Conservation (phyloP, 768 basidiomycete species). For the Cystobasidium onofrii region DNA sequence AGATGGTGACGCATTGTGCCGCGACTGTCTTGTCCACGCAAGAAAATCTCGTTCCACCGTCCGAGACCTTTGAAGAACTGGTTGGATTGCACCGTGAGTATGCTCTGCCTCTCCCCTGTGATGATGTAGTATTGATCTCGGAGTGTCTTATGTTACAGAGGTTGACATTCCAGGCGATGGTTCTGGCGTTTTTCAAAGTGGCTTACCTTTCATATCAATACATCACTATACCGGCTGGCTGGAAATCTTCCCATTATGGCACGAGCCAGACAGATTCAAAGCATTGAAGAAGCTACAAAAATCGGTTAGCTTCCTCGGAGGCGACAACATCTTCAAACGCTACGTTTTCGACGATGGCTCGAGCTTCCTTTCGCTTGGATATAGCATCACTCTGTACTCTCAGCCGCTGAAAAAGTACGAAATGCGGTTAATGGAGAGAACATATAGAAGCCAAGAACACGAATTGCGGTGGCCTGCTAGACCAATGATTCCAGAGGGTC, state of each 20-base stretch:
- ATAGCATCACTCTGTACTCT: slow-evolving; percentile 37
- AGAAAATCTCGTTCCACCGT: slow-evolving; percentile 31
- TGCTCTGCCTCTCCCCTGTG: too few relatives aligned
- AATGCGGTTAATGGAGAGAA: slow-evolving; percentile 29
- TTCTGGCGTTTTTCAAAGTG: slow-evolving; percentile 38
- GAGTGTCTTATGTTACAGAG: slow-evolving; percentile 27
- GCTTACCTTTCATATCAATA: slow-evolving; percentile 35
- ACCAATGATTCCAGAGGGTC: slow-evolving; percentile 2
- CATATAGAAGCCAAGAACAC: slow-evolving; percentile 4
- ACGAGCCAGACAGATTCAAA: slow-evolving; percentile 18
- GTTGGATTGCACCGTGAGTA: slow-evolving; percentile 37
- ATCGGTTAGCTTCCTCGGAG: slow-evolving; percentile 38
- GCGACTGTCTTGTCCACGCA: slow-evolving; percentile 28
- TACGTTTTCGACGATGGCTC: slow-evolving; percentile 38
- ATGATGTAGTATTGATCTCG: too few relatives aligned
- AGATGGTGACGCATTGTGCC: slow-evolving; percentile 40
- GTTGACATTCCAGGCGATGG: slow-evolving; percentile 40
- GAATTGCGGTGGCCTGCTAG: slow-evolving; percentile 15
- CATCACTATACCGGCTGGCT: slow-evolving; percentile 36
- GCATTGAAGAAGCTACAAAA: neutral
- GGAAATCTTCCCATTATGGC: slow-evolving; percentile 17
- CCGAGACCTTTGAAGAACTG: slow-evolving; percentile 6
- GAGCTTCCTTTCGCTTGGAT: slow-evolving; percentile 36
- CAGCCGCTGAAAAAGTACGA: slow-evolving; percentile 30
- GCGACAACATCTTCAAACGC: slow-evolving; percentile 40